A percentile compares a stretch with the other conserved stretches of the same genome.
These are phyloP conservation scores for Exophiala lecanii-corni DNA, from an alignment of 2,329 filamentous ascomycete species.

Conservation along the genomic window DNA sequence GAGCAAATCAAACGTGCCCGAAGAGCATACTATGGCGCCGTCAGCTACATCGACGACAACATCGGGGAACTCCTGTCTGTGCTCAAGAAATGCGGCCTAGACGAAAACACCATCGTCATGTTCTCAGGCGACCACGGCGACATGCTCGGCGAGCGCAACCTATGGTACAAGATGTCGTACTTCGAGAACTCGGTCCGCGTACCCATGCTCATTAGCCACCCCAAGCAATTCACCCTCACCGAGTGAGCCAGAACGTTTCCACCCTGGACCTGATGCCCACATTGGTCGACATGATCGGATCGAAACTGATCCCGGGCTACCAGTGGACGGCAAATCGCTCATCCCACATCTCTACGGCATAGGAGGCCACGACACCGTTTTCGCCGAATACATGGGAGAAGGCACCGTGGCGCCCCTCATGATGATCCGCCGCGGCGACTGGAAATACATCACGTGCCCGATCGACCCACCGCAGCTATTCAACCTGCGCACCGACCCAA, in stretches of 20 bases:
- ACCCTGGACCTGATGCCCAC: constrained; percentile 88
- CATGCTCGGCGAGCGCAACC: constrained; percentile 86
- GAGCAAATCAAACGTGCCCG: constrained; percentile 82
- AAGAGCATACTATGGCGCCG: constrained; percentile 86
- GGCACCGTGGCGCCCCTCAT: constrained; percentile 83
- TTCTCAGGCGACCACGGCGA: constrained; percentile 94
- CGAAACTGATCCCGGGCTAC: constrained; percentile 66
- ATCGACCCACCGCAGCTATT: constrained; percentile 80
- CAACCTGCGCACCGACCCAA: constrained; percentile 72
- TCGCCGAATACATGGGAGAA: constrained; percentile 92
- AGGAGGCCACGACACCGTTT: constrained; percentile 68
- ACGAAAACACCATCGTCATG: constrained; percentile 73
- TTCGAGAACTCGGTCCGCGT: constrained; percentile 88
- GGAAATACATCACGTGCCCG: constrained; percentile 87
- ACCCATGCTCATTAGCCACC: constrained; percentile 78
- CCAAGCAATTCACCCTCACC: constrained; percentile 68
- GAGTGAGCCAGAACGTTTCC: constrained; percentile 77
- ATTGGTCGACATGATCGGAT: constrained; percentile 75
- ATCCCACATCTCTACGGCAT: constrained; percentile 67
- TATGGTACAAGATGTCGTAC: constrained; percentile 98
- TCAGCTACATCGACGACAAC: constrained; percentile 91
- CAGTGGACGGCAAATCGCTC: constrained; percentile 79
- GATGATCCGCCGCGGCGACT: constrained; percentile 86
- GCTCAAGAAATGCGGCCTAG: constrained; percentile 72
- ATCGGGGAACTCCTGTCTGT: constrained; percentile 76